These are phyloP conservation scores for Saccharomyces hybrid DNA, from an alignment of 1,139 yeast species.

Conservation along the genomic window DNA sequence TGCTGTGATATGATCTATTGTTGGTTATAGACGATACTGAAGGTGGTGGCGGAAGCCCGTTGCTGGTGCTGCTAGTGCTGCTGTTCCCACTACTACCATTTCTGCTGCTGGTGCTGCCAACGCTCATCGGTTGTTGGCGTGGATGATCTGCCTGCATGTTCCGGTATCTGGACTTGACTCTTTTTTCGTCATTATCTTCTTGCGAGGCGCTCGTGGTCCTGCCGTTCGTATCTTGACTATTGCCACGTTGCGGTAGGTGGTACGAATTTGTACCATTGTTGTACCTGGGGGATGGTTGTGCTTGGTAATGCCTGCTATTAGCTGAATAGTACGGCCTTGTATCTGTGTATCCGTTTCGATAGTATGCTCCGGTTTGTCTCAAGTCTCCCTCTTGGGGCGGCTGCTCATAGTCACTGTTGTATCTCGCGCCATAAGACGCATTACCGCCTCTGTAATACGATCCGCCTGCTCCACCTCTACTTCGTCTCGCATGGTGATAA, in stretches of 20 bases:
- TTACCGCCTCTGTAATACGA: constrained; percentile 1
- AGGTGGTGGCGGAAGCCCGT: constrained; percentile 2
- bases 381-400: neutral
- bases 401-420: neutral
- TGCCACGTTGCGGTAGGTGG: neutral
- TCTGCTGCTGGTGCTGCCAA: neutral
- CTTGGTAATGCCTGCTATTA: neutral
- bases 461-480: neutral
- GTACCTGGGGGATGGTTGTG: neutral
- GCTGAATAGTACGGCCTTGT: neutral
- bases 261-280: neutral
- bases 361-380: neutral
- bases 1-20: neutral
- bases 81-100: neutral
- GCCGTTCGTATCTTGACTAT: neutral
- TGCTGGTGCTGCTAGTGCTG: neutral
- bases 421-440: neutral
- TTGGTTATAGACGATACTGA: neutral
- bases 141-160: neutral
- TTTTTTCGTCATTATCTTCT: neutral
- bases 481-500: neutral
- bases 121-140: neutral
- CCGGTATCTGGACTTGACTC: neutral
- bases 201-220: neutral
- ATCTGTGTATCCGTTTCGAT: neutral